Base-by-base conservation (phyloP, 208 protist species). In the Wallacemonas rigidus region DNA sequence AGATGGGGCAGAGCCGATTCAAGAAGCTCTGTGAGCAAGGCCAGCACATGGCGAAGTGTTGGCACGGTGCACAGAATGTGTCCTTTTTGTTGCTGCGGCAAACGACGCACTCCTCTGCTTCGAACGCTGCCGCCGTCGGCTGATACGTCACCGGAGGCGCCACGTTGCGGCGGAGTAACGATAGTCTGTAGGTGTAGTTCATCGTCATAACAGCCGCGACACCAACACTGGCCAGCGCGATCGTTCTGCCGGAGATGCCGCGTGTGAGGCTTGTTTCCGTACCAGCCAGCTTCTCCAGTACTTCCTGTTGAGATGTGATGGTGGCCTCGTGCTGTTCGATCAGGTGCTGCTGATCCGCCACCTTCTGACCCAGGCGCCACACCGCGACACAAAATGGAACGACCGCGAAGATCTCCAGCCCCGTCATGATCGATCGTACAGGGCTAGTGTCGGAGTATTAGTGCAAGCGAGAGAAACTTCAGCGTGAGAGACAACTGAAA, bases 31-130 rank as follows among this genome's bases (percentile, higher is more conserved):
- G 41, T 2, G 87, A 79, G 70, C 89, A 95, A 2, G 62, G 57
- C 89, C 89, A 95, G 79, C 89, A 95, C 2, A 83, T 69, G 48
- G 78, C 85, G 15, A 91, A 76, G 68, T 95, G 89, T 44, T 80
- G 81, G 69, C 89, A 95, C 1, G 89, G 89, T 2, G 80, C 55
- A 48, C 90, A 86, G n/a, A 92, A 56, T 12, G 86, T 95, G 62
- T 95, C 89, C 41, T 86, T 80, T 43, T 71, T 73, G 71, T 91
- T 84, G 2, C 71, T 45, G 45, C 89, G 71, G 58, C 89, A 95
- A 7, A 95, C 80, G 51, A 82, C 79, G 71, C 89, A 95, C 81
- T 86, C 80, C 69, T 92, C 89, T 17, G 61, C 67, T 15, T 90
- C 87, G 47, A 87, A 85, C 9, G 17, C 45, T 17, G 89, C 83